Evolutionary conservation across 371 early-diverging fungal species (phyloP).

Genomic region (Mucor mucedo): DNA sequence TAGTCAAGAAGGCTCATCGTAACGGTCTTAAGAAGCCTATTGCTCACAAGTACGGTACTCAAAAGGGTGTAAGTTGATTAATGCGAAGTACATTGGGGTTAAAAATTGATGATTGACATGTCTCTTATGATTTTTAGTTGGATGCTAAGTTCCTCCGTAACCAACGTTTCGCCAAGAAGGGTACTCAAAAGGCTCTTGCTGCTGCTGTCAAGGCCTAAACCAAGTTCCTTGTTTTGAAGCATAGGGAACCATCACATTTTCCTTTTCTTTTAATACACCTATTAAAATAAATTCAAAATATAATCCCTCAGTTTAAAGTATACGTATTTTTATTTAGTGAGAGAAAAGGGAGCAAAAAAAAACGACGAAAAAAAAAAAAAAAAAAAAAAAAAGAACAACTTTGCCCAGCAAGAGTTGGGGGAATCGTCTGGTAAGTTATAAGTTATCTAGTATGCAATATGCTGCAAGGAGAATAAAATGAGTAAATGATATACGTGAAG

Average conservation of each 20-base stretch:
- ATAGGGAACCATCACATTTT: background rate
- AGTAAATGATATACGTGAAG: background rate
- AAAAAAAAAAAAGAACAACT: background rate
- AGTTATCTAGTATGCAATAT: constrained; percentile 1
- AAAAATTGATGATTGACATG: background rate
- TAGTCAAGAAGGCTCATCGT: constrained; percentile 98
- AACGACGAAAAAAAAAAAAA: background rate
- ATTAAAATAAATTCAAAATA: no score
- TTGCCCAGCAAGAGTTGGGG: constrained; percentile 14
- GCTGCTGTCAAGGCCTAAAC: constrained; percentile 68
- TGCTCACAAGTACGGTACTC: constrained; percentile 85
- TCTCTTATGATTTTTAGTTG: constrained; percentile 49
- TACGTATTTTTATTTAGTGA: no score
- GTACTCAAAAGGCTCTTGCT: constrained; percentile 50
- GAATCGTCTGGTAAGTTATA: background rate
- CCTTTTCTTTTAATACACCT: background rate
- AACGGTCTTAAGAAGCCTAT: constrained; percentile 97
- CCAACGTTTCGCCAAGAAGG: constrained; percentile 97
- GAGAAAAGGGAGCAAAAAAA: background rate
- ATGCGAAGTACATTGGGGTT: background rate
- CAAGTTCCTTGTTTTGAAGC: background rate
- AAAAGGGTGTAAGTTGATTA: constrained; percentile 81
- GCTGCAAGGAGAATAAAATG: background rate
- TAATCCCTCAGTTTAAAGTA: no score
- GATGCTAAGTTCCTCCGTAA: constrained; percentile 98